Conservation (phyloP, 352 stramenopile genomes). For the Globisporangium spinosum region DNA sequence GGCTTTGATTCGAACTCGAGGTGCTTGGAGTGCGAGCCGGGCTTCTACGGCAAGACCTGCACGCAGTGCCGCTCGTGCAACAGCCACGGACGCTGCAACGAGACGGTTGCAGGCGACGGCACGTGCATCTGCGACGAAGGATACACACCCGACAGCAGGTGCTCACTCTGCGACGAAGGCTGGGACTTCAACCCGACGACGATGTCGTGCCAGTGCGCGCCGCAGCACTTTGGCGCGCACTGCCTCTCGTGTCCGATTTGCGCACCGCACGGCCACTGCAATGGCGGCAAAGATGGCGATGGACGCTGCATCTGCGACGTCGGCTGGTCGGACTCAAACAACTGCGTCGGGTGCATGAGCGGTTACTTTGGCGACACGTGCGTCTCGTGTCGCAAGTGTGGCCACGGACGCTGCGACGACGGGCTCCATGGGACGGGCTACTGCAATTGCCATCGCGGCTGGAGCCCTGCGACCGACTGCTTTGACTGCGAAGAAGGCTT, state of each 20-base stretch:
- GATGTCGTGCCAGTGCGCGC: constrained; percentile 84
- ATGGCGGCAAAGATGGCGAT: constrained; percentile 76
- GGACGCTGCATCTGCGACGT: constrained; percentile 82
- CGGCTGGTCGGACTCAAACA: constrained; percentile 86
- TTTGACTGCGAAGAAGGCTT: constrained; percentile 83
- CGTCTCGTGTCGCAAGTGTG: constrained; percentile 68
- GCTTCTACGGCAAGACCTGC: constrained; percentile 76
- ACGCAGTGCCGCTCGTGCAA: constrained; percentile 81
- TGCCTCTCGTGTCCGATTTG: constrained; percentile 84
- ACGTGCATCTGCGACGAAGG: constrained; percentile 82
- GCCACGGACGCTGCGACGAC: constrained; percentile 77
- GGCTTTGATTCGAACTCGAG: constrained; percentile 69
- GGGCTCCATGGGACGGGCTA: constrained; percentile 66
- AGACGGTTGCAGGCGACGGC: constrained; percentile 60
- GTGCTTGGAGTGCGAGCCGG: constrained; percentile 68
- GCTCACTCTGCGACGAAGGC: constrained; percentile 73
- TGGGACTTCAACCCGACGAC: constrained; percentile 88
- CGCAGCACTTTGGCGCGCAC: constrained; percentile 74
- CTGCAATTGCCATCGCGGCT: constrained; percentile 81
- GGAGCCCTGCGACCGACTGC: constrained; percentile 70
- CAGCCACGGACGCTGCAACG: constrained; percentile 77
- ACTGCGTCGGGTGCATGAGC: constrained; percentile 84
- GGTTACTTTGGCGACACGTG: constrained; percentile 80
- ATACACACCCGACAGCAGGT: constrained; percentile 71
- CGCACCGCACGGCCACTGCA: constrained; percentile 79